Base-by-base conservation (phyloP, 1,284 basidiomycete genomes). In the Rhodotorula sp. region DNA sequence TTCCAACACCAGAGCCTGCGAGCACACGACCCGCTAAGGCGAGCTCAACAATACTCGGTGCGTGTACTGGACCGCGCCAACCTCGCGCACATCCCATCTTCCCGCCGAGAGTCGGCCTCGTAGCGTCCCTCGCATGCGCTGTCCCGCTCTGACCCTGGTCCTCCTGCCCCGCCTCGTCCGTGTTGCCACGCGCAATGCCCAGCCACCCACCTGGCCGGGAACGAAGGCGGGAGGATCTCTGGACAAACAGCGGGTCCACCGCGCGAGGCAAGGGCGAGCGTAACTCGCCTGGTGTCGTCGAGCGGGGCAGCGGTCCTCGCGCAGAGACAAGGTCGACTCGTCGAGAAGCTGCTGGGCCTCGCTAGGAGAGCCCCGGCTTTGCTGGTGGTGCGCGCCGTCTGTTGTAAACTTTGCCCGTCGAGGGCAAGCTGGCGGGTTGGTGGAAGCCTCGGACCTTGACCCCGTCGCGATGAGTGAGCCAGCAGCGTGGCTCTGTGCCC, bases 311-410 rank as follows among this genome's bases (percentile, higher is more conserved):
- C 56, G 63, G 56, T 64, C 63, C 63, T 64, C 56, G 63, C 55
- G 55, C 22, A 46, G 46, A 29, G 13, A 44, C 39, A 44, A 44
- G 59, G 30, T 22, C 19, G 59, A 24, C 39, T 44, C 39, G 39
- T 44, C 39, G 39, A 44, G 39, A 44, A 44, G 39, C 39, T 44
- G 39, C 39, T 44, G 39, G 39, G 39, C 39, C 39, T 44, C 39
- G 39, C 39, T 15, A 6, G 39, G 39, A 44, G 39, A 44, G 39
- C 39, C 39, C 39, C 19, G 39, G 39, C 39, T 17, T 68, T 64
- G 59, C 64, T 70, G 68, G 68, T 70, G 68, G 68, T 62, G 68
- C 64, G 59, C 68, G 68, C 68, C 47, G 36, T 62, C 60, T 64
- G 32, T 29, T 70, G 52, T 29, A 49, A 64, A 56, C 62, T 29